Evolutionary conservation across 441 rosid genomes (phyloP), one percentile per base, ranked within the genome.

Genomic region (Viola pubescens): DNA sequence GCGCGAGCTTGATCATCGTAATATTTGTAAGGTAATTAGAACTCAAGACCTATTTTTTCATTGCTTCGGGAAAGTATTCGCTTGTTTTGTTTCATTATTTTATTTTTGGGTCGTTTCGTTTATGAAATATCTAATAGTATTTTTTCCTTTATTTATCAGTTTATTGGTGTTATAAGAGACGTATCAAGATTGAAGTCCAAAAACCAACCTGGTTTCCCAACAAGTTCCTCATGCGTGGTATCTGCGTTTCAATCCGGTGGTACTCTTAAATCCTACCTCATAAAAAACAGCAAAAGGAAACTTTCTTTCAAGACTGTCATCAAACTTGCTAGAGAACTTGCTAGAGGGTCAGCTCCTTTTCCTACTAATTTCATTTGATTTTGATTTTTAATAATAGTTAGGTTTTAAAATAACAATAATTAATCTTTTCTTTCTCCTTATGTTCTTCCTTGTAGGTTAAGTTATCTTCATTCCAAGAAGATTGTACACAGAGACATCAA

Each of bases 401-500:
- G n/a, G 16, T 4, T 13, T 12, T 48, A 9, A 0, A 0, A 6
- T 5, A 4, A 0, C 8, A 40, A 6, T 50, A 6, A 12, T 56
- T 49, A 6, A 13, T 41, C 4, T 11, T 7, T 34, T 11, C 8
- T 13, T 52, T 42, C 42, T 45, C 48, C 4, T 7, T 14, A 34
- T 8, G 2, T 3, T 6, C 11, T 8, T 9, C 7, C 11, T 10
- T 70, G 75, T 66, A 85, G 97, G 81, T 72, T 87, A 80, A 79
- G 89, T 67, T 90, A 87, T 68, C 94, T 87, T 52, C 95, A 90
- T 60, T 78, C 91, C 1, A 73, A 81, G 79, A 86, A 86, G 73
- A 86, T 88, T 69, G 96, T 86, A 16, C 96, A 86, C 66, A 73
- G 96, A 65, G 91, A 86, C 73, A 88, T 90, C 44, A 86, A 90